Percentiles rank a stretch among this genome's conserved stretches.
phyloP scores from a whole-genome alignment of 2,329 filamentous ascomycete species.

The Epichloe gansuensis region DNA sequence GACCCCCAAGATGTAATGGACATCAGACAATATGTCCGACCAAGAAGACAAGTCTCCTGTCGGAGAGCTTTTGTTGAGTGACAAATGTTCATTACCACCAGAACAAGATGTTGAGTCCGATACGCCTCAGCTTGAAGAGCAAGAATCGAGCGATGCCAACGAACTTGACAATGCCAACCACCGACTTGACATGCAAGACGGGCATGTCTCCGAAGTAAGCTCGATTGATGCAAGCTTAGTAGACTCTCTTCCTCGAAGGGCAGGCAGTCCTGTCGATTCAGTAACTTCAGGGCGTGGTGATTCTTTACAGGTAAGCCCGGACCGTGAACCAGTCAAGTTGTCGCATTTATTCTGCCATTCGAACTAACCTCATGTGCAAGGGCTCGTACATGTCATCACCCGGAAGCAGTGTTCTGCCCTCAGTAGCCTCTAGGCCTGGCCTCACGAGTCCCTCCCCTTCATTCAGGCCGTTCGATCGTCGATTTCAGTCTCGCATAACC shows the following conservation, averaged over 20 bases:
- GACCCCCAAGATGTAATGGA: constrained; percentile 23
- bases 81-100: constrained; percentile 29
- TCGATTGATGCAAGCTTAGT: constrained; percentile 33
- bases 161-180: constrained; percentile 15
- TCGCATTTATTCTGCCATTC: background rate
- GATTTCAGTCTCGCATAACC: constrained; percentile 77
- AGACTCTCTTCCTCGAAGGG: constrained; percentile 39
- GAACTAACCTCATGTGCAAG: constrained; percentile 26
- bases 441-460: constrained; percentile 63
- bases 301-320: constrained; percentile 53
- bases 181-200: constrained; percentile 30
- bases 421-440: constrained; percentile 52
- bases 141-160: background rate
- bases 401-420: constrained; percentile 61
- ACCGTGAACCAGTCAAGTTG: background rate
- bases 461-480: constrained; percentile 83
- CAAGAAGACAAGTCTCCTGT: constrained; percentile 30
- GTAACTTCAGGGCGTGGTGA: constrained; percentile 66
- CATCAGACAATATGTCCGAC: constrained; percentile 32
- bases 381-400: constrained; percentile 52
- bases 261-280: constrained; percentile 57
- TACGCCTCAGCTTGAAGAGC: constrained; percentile 4
- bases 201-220: constrained; percentile 36
- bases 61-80: constrained; percentile 26
- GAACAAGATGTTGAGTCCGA: constrained; percentile 11